Base-by-base conservation (phyloP, 148 eudicot genomes). In the Arbutus unedo region DNA sequence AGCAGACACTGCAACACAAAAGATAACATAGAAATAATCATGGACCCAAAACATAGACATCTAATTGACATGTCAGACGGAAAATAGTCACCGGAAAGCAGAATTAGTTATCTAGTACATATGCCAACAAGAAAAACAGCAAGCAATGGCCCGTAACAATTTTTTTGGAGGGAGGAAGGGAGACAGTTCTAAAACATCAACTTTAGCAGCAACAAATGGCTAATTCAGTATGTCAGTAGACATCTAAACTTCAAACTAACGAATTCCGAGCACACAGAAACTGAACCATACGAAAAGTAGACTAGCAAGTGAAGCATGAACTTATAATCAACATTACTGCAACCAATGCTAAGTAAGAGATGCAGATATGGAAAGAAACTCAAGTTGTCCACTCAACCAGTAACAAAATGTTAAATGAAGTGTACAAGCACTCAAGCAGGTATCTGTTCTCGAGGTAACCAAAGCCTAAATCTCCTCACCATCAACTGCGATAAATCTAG, bases 1-100 rank as follows among this genome's bases (percentile, higher is more conserved):
- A 38, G 97, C 90, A 82, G 97, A 92, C 55, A 93, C 56, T 44
- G 86, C 93, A 87, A 80, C 80, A 74, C 5, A 66, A 73, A 77
- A 44, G 11, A 49, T 57, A 72, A 73, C 8, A 11, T 13, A 82
- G 72, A 38, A 31, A 25, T 4, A 10, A 66, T 66, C 71, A 66
- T 16, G 13, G 23, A 62, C 53, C 53, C 2, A 38, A 48, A 18
- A 15, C 62, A 49, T 25, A 51, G 45, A 76, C 66, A 76, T 54
- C 79, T 6, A 16, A 55, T 31, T 25, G 44, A 25, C 43, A 21
- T 53, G 13, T 21, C 74, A 50, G 53, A 49, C 6, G 21, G n/a
- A 25, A 41, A 25, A 8, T 68, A 15, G 71, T 66, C 43, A 11
- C 38, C 18, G 4, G 6, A 9, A 10, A 51, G 51, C 18, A 81